Evolutionary conservation across 805 yeast species (phyloP).

Genomic region (Metschnikowia sp.): DNA sequence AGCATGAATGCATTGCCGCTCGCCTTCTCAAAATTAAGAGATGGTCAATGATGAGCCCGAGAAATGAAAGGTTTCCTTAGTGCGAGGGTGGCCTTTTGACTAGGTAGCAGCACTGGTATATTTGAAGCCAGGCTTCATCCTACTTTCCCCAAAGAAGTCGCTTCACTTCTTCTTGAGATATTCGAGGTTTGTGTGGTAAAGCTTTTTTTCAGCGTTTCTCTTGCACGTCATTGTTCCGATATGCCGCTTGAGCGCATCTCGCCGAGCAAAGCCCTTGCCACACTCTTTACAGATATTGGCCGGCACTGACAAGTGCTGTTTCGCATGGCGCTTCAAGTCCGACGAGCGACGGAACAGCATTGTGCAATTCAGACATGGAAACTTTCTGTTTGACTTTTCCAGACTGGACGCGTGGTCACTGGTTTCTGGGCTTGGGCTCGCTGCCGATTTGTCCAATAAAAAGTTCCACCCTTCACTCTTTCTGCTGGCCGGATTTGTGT

Average conservation of each 20-base stretch:
- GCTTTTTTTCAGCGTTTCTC: slow-evolving; percentile 57
- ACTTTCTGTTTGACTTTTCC: slow-evolving; percentile 31
- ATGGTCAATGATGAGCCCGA: no score
- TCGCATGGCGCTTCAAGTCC: slow-evolving; percentile 71
- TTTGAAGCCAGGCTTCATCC: no score
- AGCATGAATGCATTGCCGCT: no score
- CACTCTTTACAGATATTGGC: slow-evolving; percentile 75
- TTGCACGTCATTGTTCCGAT: slow-evolving; percentile 71
- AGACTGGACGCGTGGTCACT: neutral
- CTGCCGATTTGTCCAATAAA: slow-evolving; percentile 16
- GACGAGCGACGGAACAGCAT: slow-evolving; percentile 64
- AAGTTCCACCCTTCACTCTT: slow-evolving; percentile 34
- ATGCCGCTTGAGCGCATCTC: slow-evolving; percentile 78
- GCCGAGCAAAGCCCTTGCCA: slow-evolving; percentile 81
- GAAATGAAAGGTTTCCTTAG: no score
- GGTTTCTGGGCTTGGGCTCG: slow-evolving; percentile 3
- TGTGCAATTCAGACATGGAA: slow-evolving; percentile 57
- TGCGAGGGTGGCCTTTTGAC: no score
- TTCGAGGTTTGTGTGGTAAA: slow-evolving; percentile 33
- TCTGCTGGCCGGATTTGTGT: slow-evolving; percentile 9
- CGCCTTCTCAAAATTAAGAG: no score
- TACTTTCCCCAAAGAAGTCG: neutral
- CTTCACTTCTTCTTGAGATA: slow-evolving; percentile 14
- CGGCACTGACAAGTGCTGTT: slow-evolving; percentile 66
- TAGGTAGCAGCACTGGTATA: no score